Evolutionary conservation across 2,329 filamentous ascomycete species (phyloP), one percentile per base, ranked within the genome.

Genomic region (Colletotrichum australisinense): DNA sequence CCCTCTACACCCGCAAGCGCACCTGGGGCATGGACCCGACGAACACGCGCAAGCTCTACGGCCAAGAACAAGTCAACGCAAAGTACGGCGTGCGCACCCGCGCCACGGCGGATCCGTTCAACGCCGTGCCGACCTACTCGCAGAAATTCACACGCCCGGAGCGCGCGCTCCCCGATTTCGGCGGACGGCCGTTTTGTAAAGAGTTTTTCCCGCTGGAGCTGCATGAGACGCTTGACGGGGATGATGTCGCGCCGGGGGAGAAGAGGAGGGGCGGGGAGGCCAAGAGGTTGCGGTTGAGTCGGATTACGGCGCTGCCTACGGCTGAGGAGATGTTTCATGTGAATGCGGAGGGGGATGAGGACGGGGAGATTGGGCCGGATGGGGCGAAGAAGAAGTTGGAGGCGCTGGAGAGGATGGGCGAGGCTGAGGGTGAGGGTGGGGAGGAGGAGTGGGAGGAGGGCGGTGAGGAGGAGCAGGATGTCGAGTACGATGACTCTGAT

Each of bases 161-260:
- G 68, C 84, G 89, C 57, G 84, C 86, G 3, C 82, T 91, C 63
- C 89, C 89, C 4, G 88, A 91, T 75, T 85, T 90, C 76, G 83
- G 83, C 8, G 82, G 83, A 4, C 83, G 86, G 38, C 86, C 88
- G 1, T 87, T 89, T 72, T 87, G 83, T 73, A 82, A 82, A 59
- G 87, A 88, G 63, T 84, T 91, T 69, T 91, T 91, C 78, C 89
- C 89, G 0, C 77, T 83, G 52, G 89, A 91, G 80, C 83, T 91
- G 26, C 87, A 88, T 79, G 83, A 84, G 26, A 90, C 88, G 0
- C 81, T 91, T 19, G 88, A 90, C 69, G 88, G 88, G 52, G 79
- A 81, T 5, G 86, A 87, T 71, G 78, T 78, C 67, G 52, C 63
- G 11, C 73, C 70, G 1, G 67, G 66, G n/a, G 72, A 72, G 53